A percentile compares a stretch with the other conserved stretches of the same genome.
These are phyloP conservation scores for Suillus subaureus DNA, from an alignment of 768 basidiomycete species.

Conservation along the genomic window DNA sequence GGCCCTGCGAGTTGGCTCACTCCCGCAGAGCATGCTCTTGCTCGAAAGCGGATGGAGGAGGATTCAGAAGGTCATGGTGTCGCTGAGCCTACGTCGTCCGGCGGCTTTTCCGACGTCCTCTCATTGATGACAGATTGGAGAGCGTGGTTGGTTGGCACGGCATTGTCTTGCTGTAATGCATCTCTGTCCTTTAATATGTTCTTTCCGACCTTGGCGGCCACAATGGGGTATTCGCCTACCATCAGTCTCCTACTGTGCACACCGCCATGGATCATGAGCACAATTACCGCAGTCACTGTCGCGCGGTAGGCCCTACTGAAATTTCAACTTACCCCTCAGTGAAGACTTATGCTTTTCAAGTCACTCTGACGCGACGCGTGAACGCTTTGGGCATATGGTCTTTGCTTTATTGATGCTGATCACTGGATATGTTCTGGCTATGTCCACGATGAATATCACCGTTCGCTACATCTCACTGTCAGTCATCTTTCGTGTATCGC, in stretches of 20 bases:
- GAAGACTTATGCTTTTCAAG: constrained; percentile 28
- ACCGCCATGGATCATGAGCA: constrained; percentile 54
- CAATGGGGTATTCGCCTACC: constrained; percentile 62
- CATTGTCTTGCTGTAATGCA: constrained; percentile 52
- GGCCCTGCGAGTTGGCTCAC: constrained; percentile 58
- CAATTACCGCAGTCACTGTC: constrained; percentile 31
- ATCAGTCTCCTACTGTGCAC: constrained; percentile 70
- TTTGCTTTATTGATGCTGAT: constrained; percentile 55
- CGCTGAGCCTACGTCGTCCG: constrained; percentile 41
- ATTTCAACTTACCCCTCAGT: background rate
- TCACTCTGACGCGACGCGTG: constrained; percentile 68
- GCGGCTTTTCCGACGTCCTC: constrained; percentile 44
- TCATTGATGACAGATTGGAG: constrained; percentile 71
- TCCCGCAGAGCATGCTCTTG: constrained; percentile 52
- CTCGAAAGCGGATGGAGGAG: constrained; percentile 58
- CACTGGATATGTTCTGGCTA: constrained; percentile 63
- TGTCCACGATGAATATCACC: constrained; percentile 58
- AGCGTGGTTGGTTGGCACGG: constrained; percentile 77
- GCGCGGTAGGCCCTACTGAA: constrained; percentile 3
- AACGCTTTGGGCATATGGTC: constrained; percentile 71
- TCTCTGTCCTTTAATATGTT: constrained; percentile 73
- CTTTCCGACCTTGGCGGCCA: constrained; percentile 73
- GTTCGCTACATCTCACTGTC: constrained; percentile 62
- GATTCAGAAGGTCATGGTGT: constrained; percentile 53
- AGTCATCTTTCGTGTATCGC: constrained; percentile 16